Conservation (phyloP, 768 basidiomycete genomes). For the Agrocybe pediades region DNA sequence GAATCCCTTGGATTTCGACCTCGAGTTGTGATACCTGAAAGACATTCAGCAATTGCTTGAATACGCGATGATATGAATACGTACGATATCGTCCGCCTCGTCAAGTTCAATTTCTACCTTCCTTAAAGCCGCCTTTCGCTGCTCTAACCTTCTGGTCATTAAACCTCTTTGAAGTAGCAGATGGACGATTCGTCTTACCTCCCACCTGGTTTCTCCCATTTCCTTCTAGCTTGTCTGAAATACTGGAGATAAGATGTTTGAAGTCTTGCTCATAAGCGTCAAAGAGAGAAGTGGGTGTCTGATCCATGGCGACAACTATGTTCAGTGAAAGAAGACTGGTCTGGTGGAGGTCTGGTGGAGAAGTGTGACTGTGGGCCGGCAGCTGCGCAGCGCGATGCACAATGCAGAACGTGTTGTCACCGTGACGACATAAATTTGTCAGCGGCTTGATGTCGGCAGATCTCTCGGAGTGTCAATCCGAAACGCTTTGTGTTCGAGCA, state of each 20-base stretch:
- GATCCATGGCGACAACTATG: too few relatives aligned
- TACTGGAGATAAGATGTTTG: conserved; percentile 62
- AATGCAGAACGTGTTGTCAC: too few relatives aligned
- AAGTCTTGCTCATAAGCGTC: conserved; percentile 88
- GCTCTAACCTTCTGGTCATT: conserved; percentile 49
- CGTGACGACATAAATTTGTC: too few relatives aligned
- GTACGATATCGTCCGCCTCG: conserved; percentile 91
- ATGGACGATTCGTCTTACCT: conserved; percentile 45
- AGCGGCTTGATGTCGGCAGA: too few relatives aligned
- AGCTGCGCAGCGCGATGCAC: too few relatives aligned
- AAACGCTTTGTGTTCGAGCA: too few relatives aligned
- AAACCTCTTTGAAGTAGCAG: not conserved
- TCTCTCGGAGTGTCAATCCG: too few relatives aligned
- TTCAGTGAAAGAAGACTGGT: too few relatives aligned
- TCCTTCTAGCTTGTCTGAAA: conserved; percentile 77
- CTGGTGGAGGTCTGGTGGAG: too few relatives aligned
- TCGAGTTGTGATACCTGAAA: conserved; percentile 92
- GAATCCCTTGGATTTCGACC: conserved; percentile 90
- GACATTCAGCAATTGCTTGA: not conserved
- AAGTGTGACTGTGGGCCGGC: too few relatives aligned
- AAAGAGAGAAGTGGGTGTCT: conserved; percentile 70
- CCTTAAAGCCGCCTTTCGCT: conserved; percentile 76
- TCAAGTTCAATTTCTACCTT: conserved; percentile 88
- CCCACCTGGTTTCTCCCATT: conserved; percentile 65
- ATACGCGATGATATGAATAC: conserved; percentile 22